Percentiles rank a stretch among this genome's conserved stretches.
phyloP scores from a whole-genome alignment of 164 flowering plant species.

The Nymphaea colorata region DNA sequence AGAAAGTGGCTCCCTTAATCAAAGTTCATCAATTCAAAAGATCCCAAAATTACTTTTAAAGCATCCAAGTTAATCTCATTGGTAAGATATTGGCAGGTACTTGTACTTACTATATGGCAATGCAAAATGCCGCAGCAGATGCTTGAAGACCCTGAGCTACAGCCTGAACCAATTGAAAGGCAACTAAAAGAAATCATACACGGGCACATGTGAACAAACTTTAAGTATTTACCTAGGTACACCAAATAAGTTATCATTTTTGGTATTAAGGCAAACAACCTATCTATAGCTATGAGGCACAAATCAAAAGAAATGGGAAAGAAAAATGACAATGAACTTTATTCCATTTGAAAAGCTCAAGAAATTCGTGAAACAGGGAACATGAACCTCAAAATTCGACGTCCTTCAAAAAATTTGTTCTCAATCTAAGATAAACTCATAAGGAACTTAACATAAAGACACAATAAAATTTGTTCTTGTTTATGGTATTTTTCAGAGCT shows the following conservation, averaged over 20 bases:
- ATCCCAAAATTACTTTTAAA: no score
- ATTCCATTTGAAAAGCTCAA: neutral
- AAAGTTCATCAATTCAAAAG: no score
- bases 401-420: neutral
- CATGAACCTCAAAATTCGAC: neutral
- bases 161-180: conserved; percentile 36
- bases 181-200: conserved; percentile 4
- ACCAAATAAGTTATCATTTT: neutral
- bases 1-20: no score
- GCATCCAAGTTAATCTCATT: no score
- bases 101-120: conserved; percentile 49
- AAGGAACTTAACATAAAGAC: no score
- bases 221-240: neutral
- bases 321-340: neutral
- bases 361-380: no score
- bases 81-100: no score
- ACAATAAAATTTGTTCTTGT: no score
- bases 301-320: neutral
- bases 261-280: neutral
- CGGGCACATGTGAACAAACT: neutral
- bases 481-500: no score
- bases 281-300: no score
- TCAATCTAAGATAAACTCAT: neutral
- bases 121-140: conserved; percentile 40
- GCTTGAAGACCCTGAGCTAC: conserved; percentile 72